Evolutionary conservation across 306 rosid genomes (phyloP).

Genomic region (Calophaca sinica): DNA sequence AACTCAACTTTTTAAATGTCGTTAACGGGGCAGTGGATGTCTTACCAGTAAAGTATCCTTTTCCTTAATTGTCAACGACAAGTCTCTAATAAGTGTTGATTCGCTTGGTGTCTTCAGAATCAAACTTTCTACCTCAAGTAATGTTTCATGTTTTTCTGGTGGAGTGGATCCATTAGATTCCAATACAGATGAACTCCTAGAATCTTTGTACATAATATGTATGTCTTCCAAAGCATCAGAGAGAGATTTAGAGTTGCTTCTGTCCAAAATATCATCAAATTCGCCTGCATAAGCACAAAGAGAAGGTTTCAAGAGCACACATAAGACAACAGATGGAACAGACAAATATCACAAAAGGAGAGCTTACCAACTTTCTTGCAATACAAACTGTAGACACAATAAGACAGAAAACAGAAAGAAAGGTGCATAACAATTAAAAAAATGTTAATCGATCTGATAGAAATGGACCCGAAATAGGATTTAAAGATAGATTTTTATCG

Average conservation of each 20-base stretch:
- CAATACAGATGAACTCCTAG: constrained; percentile 50
- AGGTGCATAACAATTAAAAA: too few species aligned
- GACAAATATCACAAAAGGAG: not conserved
- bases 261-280: constrained; percentile 85
- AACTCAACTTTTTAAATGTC: not conserved
- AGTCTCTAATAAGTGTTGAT: constrained; percentile 70
- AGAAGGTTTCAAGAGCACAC: not conserved
- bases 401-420: too few species aligned
- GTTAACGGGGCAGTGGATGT: not conserved
- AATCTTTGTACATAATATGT: constrained; percentile 56
- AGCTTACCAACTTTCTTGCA: constrained; percentile 14
- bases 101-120: constrained; percentile 83
- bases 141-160: constrained; percentile 53
- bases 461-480: too few species aligned
- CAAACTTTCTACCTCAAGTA: constrained; percentile 77
- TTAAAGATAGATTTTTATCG: too few species aligned
- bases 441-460: too few species aligned
- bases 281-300: constrained; percentile 69
- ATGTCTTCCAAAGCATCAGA: constrained; percentile 70
- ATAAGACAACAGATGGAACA: not conserved
- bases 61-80: constrained; percentile 66
- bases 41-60: constrained; percentile 84
- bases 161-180: constrained; percentile 81
- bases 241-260: constrained; percentile 54
- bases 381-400: constrained; percentile 1